Base-by-base conservation (phyloP, 352 stramenopile genomes). In the Pythium angustatum region DNA sequence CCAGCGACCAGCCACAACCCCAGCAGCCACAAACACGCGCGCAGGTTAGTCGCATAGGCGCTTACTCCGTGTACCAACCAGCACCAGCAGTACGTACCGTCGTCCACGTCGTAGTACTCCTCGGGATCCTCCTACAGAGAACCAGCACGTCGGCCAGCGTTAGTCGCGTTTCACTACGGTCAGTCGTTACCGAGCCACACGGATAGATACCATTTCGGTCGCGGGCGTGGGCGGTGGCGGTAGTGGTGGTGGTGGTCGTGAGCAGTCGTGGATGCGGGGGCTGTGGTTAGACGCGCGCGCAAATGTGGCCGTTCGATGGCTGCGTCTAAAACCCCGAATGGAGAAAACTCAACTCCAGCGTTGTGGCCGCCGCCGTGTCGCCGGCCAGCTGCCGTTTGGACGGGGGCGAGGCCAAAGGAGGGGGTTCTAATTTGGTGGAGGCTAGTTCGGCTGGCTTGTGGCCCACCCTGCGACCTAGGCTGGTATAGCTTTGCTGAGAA, bases 101-200 rank as follows among this genome's bases (percentile, higher is more conserved):
- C 64, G 34, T 71, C 64, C 49, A 71, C 58, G 43, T 71, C 64
- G 56, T 66, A 71, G 64, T 71, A 71, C 50, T 71, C 64, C 57
- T 71, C 64, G 19, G 49, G 57, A 34, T 71, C 64, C 58, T 71
- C 64, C 64, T 71, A 52, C 10, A 7, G 45, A 60, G 53, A 51
- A 24, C 38, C 50, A n/a, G 36, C 10, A 48, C 6, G 48, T 19
- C 17, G 21, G 38, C n/a, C 24, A 12, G 2, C 33, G 52, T 34
- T 2, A 45, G 38, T 19, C 38, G 38, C 38, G n/a, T n/a, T n/a
- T n/a, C n/a, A n/a, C n/a, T n/a, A n/a, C n/a, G n/a, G n/a, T n/a
- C n/a, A n/a, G n/a, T n/a, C n/a, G n/a, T n/a, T n/a, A n/a, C n/a
- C n/a, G n/a, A n/a, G n/a, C n/a, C n/a, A n/a, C n/a, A n/a, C n/a